These are phyloP conservation scores for Apostasia ramifera DNA, from an alignment of 106 monocot genomes.

Conservation along the genomic window DNA sequence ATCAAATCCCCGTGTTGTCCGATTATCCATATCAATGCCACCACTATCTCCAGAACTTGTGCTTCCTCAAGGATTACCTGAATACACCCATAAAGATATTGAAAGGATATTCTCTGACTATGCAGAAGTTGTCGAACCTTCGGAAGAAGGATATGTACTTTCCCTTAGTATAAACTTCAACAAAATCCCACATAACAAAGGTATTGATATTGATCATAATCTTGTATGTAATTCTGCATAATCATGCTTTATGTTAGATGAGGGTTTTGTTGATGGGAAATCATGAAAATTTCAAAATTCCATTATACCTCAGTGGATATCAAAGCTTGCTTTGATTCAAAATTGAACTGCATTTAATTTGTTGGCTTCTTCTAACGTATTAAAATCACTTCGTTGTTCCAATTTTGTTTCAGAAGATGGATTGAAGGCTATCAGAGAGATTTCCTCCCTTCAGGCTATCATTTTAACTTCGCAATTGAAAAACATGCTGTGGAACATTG, in stretches of 20 bases:
- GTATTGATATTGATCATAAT: conserved; percentile 12
- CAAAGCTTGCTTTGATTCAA: no score
- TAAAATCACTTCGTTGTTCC: no score
- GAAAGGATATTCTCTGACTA: conserved; percentile 27
- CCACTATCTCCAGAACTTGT: conserved; percentile 23
- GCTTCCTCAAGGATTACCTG: conserved; percentile 24
- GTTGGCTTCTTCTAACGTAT: no score
- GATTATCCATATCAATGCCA: conserved; percentile 58
- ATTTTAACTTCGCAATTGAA: conserved; percentile 56
- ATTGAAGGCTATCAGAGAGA: conserved; percentile 30
- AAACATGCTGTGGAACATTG: conserved; percentile 45
- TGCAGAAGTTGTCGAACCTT: conserved; percentile 49
- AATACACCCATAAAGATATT: conserved; percentile 31
- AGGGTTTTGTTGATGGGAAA: background rate
- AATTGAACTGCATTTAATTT: no score
- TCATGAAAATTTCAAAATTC: background rate
- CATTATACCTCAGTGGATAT: background rate
- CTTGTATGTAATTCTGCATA: background rate
- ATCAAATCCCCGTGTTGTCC: conserved; percentile 26
- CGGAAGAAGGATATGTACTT: conserved; percentile 56
- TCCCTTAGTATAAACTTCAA: conserved; percentile 52
- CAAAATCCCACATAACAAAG: conserved; percentile 37
- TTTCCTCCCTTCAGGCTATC: conserved; percentile 46
- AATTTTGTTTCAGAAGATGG: conserved; percentile 26
- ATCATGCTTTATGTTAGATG: background rate